A percentile compares a stretch with the other conserved stretches of the same genome.
These are phyloP conservation scores for Beauveria rudraprayagi DNA, from an alignment of 2,329 filamentous ascomycete genomes.

Conservation along the genomic window DNA sequence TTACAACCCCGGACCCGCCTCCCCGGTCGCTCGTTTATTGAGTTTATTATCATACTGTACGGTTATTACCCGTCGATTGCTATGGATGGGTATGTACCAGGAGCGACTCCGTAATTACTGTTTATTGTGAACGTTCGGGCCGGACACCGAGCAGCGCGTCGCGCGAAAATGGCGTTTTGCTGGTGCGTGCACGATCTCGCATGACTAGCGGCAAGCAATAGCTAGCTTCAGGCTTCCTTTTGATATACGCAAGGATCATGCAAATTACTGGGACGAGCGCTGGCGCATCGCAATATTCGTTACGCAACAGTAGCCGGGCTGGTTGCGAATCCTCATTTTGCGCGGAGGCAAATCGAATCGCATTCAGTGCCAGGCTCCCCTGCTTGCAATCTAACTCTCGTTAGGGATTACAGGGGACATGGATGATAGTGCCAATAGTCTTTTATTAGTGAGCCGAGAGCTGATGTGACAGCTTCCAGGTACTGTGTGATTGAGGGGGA, in stretches of 20 bases:
- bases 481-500: neutral
- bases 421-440: neutral
- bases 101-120: no score
- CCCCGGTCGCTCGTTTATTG: no score
- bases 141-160: neutral
- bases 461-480: neutral
- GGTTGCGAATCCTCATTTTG: constrained; percentile 3
- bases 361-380: neutral
- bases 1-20: no score
- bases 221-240: neutral
- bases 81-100: no score
- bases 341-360: constrained; percentile 4
- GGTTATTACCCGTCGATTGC: neutral
- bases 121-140: neutral
- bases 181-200: constrained; percentile 5
- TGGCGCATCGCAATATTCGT: neutral
- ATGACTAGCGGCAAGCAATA: neutral
- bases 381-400: constrained; percentile 4
- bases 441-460: neutral
- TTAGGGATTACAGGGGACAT: neutral
- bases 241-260: neutral
- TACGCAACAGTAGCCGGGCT: neutral
- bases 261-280: neutral
- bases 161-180: neutral
- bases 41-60: no score